A percentile compares a stretch with the other conserved stretches of the same genome.
Conservation (phyloP, 345 rosid genomes). For the Kernera saxatilis region DNA sequence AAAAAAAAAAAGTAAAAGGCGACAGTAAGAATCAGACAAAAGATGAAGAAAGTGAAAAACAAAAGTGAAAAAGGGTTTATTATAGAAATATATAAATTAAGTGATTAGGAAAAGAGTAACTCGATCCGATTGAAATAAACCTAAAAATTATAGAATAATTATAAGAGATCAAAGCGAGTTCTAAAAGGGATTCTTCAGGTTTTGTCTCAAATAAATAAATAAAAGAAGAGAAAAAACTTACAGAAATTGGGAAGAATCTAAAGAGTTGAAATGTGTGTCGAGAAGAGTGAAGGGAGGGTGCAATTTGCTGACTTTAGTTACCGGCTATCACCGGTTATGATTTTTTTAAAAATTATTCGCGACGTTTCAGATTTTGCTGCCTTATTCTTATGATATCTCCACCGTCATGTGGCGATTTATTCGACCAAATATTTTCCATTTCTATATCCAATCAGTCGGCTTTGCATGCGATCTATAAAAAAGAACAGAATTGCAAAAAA, state of each 20-base stretch:
- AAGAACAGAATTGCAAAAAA: not conserved
- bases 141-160: not conserved
- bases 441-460: not conserved
- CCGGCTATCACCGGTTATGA: not conserved
- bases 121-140: not conserved
- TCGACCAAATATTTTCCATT: not conserved
- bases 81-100: not conserved
- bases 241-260: slow-evolving; percentile 9
- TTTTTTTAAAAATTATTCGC: not conserved
- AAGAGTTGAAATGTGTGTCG: slow-evolving; percentile 1
- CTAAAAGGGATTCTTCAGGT: not conserved
- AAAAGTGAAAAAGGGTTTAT: not conserved
- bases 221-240: not conserved
- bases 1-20: not conserved
- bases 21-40: not conserved
- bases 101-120: not conserved
- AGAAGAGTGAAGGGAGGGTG: not conserved
- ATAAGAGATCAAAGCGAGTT: not conserved
- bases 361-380: slow-evolving; percentile 1
- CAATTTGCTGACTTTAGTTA: not conserved
- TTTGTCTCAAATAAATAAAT: not conserved
- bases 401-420: not conserved
- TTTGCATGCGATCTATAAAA: not conserved
- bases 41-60: not conserved
- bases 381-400: not conserved